These are phyloP conservation scores for Physocladia obscura DNA, from an alignment of 192 early-diverging fungal genomes.

Conservation along the genomic window DNA sequence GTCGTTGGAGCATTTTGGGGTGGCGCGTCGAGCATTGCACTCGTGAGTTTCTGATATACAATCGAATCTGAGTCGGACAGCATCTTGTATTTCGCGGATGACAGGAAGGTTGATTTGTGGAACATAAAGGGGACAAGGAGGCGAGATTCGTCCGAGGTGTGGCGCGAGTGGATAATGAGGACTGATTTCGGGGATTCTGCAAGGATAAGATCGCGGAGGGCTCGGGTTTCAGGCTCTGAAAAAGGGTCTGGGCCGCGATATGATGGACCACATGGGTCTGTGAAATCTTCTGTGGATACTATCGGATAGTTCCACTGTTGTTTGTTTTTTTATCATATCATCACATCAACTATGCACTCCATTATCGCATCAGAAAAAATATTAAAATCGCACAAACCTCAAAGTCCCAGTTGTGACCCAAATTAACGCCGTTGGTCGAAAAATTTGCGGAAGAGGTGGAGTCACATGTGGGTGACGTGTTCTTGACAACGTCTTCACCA, in stretches of 20 bases:
- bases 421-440: constrained; percentile 21
- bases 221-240: constrained; percentile 31
- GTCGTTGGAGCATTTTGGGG: background rate
- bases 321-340: no score
- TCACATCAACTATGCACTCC: no score
- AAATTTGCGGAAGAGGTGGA: background rate
- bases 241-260: constrained; percentile 29
- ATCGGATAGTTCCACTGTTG: constrained; percentile 25
- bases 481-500: constrained; percentile 21
- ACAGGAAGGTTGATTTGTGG: constrained; percentile 25
- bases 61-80: constrained; percentile 10
- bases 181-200: constrained; percentile 11
- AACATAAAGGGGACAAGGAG: constrained; percentile 31
- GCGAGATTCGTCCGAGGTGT: constrained; percentile 9
- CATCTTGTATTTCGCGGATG: constrained; percentile 12
- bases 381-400: no score
- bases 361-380: no score
- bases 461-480: constrained; percentile 6
- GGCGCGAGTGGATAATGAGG: constrained; percentile 26
- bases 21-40: constrained; percentile 4
- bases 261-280: constrained; percentile 17
- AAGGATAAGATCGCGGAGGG: constrained; percentile 22
- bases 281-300: constrained; percentile 14
- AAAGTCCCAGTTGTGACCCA: constrained; percentile 34
- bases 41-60: constrained; percentile 12